Evolutionary conservation across 441 rosid genomes (phyloP), one percentile per base, ranked within the genome.

Genomic region (Erysimum pusillum): DNA sequence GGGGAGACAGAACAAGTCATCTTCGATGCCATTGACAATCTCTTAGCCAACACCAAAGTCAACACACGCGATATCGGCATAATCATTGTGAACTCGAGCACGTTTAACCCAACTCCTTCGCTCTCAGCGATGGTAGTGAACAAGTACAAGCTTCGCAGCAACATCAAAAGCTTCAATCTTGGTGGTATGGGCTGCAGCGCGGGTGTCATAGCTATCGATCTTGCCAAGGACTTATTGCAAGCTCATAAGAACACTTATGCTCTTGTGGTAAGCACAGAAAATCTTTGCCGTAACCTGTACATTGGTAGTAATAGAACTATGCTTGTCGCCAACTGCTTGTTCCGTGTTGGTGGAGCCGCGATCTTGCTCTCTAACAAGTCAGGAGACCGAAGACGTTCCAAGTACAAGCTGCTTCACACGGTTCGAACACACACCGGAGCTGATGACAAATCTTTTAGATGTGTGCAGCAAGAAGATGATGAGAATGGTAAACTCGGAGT

Each of bases 171-270:
- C 58, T 87, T 82, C 15, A 93, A 87, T 76, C 88, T 91, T 72
- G 98, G 98, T 5, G 98, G 97, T 0, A 91, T 94, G 98, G 98
- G 98, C 7, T 94, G 97, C 57, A 94, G 98, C 82, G 97, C 97
- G 14, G 92, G 98, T 8, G 87, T 94, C 60, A 90, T 94, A 15
- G 89, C 94, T 4, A 58, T 94, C 53, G 94, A 89, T 81, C 89
- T 91, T 9, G 94, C 96, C 0, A 91, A 90, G 66, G 97, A 89
- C 71, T 73, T 91, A 89, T 70, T 94, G 65, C 78, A 66, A 78
- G 61, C 73, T 2, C 78, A 78, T 53, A 67, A 53, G 45, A 73
- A 67, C 64, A 73, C 78, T 67, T 78, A 78, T 46, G 81, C 81
- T 51, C 69, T 78, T 73, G 81, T 78, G 3, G 75, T 78, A n/a